Evolutionary conservation across 1,284 basidiomycete genomes (phyloP).

Genomic region (Apiotrichum sp.): DNA sequence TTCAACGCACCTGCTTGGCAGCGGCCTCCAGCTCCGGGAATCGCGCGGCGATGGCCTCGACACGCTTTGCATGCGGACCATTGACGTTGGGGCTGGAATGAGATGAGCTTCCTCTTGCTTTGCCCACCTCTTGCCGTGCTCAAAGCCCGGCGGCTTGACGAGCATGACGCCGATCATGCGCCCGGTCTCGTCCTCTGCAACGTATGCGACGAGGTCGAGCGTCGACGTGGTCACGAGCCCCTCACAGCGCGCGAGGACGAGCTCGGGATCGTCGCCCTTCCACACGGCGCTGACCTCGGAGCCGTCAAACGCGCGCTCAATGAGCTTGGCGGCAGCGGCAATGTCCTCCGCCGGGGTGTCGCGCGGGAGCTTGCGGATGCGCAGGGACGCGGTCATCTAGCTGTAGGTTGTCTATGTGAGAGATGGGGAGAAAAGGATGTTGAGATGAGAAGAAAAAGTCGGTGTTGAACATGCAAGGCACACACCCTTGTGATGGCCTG

Average conservation of each 20-base stretch:
- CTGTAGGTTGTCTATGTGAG: too few relatives aligned
- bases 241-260: background rate
- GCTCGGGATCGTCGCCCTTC: constrained; percentile 1
- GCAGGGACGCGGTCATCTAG: too few relatives aligned
- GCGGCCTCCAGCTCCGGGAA: background rate
- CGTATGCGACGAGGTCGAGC: constrained; percentile 9
- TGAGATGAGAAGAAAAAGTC: too few relatives aligned
- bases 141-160: constrained; percentile 12
- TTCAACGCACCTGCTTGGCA: background rate
- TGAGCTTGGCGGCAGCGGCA: background rate
- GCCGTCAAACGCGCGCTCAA: constrained; percentile 1
- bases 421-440: too few relatives aligned
- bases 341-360: background rate
- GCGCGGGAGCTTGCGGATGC: background rate
- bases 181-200: constrained; percentile 1
- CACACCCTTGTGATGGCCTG: too few relatives aligned
- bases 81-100: constrained; percentile 3
- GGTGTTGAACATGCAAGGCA: too few relatives aligned
- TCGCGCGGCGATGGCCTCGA: background rate
- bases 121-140: constrained; percentile 15
- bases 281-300: constrained; percentile 1
- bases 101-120: background rate
- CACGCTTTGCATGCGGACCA: constrained; percentile 6
- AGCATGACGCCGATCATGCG: constrained; percentile 7
- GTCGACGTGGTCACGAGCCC: constrained; percentile 1